Percentiles rank a stretch among this genome's conserved stretches.
Evolutionary conservation across 2,329 filamentous ascomycete genomes (phyloP).

Genomic region (Pseudocercospora eumusae): DNA sequence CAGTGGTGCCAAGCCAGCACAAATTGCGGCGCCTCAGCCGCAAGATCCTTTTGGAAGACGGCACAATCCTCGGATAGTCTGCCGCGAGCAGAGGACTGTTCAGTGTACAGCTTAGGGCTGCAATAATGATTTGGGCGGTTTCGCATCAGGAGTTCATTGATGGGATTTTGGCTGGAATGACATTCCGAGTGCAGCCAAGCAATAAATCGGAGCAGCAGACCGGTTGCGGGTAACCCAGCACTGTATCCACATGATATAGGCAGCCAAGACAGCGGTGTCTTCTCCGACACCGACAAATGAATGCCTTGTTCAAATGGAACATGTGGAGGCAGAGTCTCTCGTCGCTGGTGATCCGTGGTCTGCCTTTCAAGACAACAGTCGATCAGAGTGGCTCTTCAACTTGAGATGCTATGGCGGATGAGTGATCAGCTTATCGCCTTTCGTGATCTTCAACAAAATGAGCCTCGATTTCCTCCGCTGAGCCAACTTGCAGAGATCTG

Average conservation of each 20-base stretch:
- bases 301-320: not conserved
- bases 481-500: not conserved
- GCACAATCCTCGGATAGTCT: not conserved
- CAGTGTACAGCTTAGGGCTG: not conserved
- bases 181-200: not conserved
- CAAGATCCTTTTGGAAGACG: not conserved
- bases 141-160: not conserved
- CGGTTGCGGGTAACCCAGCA: not conserved
- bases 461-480: not conserved
- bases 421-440: not conserved
- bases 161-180: not conserved
- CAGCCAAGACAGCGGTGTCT: not conserved
- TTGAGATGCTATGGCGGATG: not conserved
- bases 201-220: not conserved
- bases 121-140: not conserved
- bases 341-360: no score
- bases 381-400: not conserved
- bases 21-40: conserved; percentile 6
- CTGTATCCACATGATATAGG: not conserved
- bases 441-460: not conserved
- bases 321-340: no score
- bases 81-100: not conserved
- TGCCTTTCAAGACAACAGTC: no score
- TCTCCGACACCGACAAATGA: not conserved
- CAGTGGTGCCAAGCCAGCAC: not conserved